Conservation (phyloP, 176 grass and related monocot species). For the Eleusine coracana region DNA sequence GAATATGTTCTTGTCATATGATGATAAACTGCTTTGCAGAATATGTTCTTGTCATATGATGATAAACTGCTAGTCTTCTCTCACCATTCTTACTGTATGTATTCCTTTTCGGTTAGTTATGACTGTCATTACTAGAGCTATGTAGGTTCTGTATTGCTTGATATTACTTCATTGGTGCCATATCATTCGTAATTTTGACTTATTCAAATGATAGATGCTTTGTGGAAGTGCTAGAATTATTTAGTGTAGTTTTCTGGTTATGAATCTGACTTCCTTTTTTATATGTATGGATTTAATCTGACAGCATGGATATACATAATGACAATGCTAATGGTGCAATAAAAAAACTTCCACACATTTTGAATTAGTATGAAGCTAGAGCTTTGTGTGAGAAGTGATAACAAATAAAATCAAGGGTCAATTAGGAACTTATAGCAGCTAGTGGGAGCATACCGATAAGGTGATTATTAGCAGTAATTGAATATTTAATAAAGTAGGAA, state of each 20-base stretch:
- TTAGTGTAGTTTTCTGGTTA: slow-evolving; percentile 6
- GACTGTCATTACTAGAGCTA: slow-evolving; percentile 21
- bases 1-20: background rate
- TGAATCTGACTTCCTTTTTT: background rate
- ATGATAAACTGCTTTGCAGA: background rate
- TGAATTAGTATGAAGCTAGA: background rate
- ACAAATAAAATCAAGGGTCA: background rate
- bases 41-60: background rate
- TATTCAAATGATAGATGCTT: background rate
- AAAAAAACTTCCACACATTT: background rate
- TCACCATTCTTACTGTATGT: background rate
- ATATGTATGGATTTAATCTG: background rate
- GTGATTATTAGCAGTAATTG: background rate
- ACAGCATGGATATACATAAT: slow-evolving; percentile 4
- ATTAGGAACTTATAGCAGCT: background rate
- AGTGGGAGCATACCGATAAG: background rate
- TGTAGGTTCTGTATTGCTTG: background rate
- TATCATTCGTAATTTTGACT: background rate
- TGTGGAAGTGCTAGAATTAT: slow-evolving; percentile 1
- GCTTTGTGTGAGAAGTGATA: background rate
- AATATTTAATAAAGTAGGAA: background rate
- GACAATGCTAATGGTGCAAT: background rate
- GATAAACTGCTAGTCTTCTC: background rate
- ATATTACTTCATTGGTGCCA: background rate
- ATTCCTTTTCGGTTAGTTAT: slow-evolving; percentile 15